phyloP scores from a whole-genome alignment of 768 basidiomycete genomes.

The Podaxis sp. region DNA sequence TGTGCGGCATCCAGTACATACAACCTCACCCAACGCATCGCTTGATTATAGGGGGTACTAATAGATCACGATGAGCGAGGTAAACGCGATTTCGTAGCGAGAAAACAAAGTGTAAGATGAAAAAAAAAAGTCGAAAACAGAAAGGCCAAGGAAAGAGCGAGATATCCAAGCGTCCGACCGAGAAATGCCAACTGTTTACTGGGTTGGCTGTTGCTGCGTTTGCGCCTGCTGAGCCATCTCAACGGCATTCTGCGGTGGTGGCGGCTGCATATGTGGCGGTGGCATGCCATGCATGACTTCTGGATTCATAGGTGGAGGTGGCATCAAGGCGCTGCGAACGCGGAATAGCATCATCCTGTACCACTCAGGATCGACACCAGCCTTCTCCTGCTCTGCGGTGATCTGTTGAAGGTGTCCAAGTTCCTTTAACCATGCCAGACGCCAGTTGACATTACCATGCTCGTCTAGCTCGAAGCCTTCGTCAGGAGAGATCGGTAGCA shows the following conservation, averaged over 20 bases:
- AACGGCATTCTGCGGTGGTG: constrained; percentile 31
- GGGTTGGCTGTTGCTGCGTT: constrained; percentile 22
- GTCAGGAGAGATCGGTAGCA: constrained; percentile 58
- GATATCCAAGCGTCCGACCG: constrained; percentile 4
- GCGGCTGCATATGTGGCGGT: constrained; percentile 32
- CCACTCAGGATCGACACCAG: constrained; percentile 79
- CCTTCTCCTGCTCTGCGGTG: constrained; percentile 80
- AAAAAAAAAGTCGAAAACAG: background rate
- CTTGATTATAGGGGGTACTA: background rate
- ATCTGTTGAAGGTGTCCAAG: constrained; percentile 68
- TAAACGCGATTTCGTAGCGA: constrained; percentile 2
- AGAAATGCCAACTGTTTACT: constrained; percentile 21
- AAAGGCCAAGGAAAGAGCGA: background rate
- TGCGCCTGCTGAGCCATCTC: constrained; percentile 35
- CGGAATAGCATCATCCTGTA: constrained; percentile 81
- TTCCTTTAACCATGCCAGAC: constrained; percentile 76
- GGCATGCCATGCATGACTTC: constrained; percentile 47
- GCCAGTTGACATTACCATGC: constrained; percentile 78
- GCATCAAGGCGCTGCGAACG: constrained; percentile 71
- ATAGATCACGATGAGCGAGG: background rate
- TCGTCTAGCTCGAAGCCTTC: constrained; percentile 72
- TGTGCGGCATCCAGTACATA: constrained; percentile 7
- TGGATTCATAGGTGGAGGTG: constrained; percentile 45
- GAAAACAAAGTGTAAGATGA: constrained; percentile 1
- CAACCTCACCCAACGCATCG: constrained; percentile 7